Evolutionary conservation across 306 rosid genomes (phyloP), one percentile per base, ranked within the genome.

Genomic region (Sechiopsis laciniata): DNA sequence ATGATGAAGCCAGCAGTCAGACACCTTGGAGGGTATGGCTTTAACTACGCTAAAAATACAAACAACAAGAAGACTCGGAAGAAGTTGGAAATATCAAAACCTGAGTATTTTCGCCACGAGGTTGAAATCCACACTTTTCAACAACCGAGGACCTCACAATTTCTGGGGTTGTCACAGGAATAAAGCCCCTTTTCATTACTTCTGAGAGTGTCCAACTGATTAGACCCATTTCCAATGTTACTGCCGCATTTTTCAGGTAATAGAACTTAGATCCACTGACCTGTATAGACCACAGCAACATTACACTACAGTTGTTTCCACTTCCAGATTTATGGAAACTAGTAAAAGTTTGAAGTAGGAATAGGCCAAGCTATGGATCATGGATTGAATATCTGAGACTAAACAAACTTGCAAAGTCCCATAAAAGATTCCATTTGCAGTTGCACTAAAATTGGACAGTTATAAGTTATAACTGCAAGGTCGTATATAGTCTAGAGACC

Each of bases 71-170:
- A 8, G 10, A 69, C 53, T 45, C 19, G 29, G 42, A 54, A 59
- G 42, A 58, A 20, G 19, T 24, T 13, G 40, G 7, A 20, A 54
- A 29, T 17, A 65, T 77, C 72, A 80, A 78, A 78, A 91, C 99
- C 97, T 94, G 97, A 14, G 99, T 94, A 82, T 91, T 94, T 56
- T 84, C 79, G 68, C 88, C 97, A 59, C 97, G 97, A 11, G 99
- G 99, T 78, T 89, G 97, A 79, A 94, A 94, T 56, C 99, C 99
- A 76, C 97, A 91, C 79, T 91, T 94, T 83, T 94, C 99, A 81
- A 94, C 96, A 71, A 94, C 79, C 20, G 96, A 86, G 10, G 99
- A 89, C 78, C 97, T 88, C n/a, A 94, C 99, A 61, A 94, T 81
- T 83, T 94, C 97, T 42, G 99, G 99, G 7, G 99, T 91, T 54